Percentiles rank a stretch among this genome's conserved stretches.
phyloP scores from a whole-genome alignment of 225 moss, liverwort and hornwort genomes.

The Anthoceros angustus region DNA sequence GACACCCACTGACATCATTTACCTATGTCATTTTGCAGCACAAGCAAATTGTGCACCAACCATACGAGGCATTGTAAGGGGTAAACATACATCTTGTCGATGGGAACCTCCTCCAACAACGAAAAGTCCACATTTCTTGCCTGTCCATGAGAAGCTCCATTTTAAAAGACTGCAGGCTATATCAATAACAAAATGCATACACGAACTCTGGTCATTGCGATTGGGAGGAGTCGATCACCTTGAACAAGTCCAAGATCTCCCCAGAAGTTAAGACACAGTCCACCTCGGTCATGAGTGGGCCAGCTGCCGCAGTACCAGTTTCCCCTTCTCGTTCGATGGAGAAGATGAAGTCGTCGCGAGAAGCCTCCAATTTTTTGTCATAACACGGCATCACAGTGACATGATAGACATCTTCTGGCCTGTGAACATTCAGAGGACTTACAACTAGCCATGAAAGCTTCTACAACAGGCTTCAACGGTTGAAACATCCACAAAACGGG shows the following conservation, averaged over 20 bases:
- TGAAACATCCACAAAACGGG: neutral
- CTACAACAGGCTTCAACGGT: neutral
- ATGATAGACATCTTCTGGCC: constrained; percentile 65
- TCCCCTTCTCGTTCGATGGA: constrained; percentile 34
- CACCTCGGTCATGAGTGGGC: constrained; percentile 49
- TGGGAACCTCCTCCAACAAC: constrained; percentile 46
- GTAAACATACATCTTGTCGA: constrained; percentile 35
- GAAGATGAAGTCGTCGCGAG: constrained; percentile 91
- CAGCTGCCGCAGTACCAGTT: constrained; percentile 7
- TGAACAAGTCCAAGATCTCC: constrained; percentile 61
- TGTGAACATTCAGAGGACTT: neutral
- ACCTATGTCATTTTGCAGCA: neutral
- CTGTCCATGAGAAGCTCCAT: constrained; percentile 8
- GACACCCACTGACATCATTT: neutral
- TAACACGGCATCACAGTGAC: constrained; percentile 98
- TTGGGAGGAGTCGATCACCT: neutral
- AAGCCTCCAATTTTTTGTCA: constrained; percentile 94
- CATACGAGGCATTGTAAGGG: neutral
- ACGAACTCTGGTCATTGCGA: neutral
- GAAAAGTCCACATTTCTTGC: constrained; percentile 37
- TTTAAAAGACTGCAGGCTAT: too few relatives aligned
- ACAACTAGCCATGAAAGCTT: too few relatives aligned
- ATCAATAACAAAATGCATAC: neutral
- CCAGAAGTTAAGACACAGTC: constrained; percentile 91
- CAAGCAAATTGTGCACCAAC: neutral